These are phyloP conservation scores for Penicillium bialowiezense DNA, from an alignment of 495 filamentous ascomycete species.

Conservation along the genomic window DNA sequence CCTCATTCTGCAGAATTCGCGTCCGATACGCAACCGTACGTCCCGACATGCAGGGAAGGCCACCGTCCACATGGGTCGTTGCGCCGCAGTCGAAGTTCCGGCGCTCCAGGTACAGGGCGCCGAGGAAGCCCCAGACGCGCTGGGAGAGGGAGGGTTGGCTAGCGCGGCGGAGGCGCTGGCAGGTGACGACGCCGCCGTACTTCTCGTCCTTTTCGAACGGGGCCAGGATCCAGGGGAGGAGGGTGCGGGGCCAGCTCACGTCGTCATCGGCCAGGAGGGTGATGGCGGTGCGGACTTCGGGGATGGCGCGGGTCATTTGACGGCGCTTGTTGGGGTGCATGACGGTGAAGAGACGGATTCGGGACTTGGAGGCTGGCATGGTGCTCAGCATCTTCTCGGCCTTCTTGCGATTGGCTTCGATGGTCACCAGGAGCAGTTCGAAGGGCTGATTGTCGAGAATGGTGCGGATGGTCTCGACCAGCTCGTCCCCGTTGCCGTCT, in stretches of 20 bases:
- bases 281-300: slow-evolving; percentile 68
- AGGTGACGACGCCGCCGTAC: slow-evolving; percentile 80
- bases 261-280: slow-evolving; percentile 87
- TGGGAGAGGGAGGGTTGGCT: slow-evolving; percentile 52
- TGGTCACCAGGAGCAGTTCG: slow-evolving; percentile 62
- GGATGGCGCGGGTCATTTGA: slow-evolving; percentile 79
- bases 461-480: slow-evolving; percentile 58
- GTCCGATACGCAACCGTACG: slow-evolving; percentile 81
- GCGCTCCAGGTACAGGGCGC: slow-evolving; percentile 76
- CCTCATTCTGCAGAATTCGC: slow-evolving; percentile 71
- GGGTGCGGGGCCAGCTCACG: slow-evolving; percentile 74
- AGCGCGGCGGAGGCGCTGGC: slow-evolving; percentile 71
- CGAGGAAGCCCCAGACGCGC: slow-evolving; percentile 71
- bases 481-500: slow-evolving; percentile 57
- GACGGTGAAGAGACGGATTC: slow-evolving; percentile 51
- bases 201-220: slow-evolving; percentile 71
- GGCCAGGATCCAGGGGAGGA: slow-evolving; percentile 79
- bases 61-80: slow-evolving; percentile 80
- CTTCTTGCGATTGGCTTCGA: slow-evolving; percentile 58
- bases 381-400: slow-evolving; percentile 49
- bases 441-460: slow-evolving; percentile 54
- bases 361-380: slow-evolving; percentile 50
- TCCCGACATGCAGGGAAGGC: slow-evolving; percentile 84
- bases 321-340: slow-evolving; percentile 75
- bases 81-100: slow-evolving; percentile 88